These are phyloP conservation scores for Malassezia brasiliensis DNA, from an alignment of 1,284 basidiomycete species.

Conservation along the genomic window DNA sequence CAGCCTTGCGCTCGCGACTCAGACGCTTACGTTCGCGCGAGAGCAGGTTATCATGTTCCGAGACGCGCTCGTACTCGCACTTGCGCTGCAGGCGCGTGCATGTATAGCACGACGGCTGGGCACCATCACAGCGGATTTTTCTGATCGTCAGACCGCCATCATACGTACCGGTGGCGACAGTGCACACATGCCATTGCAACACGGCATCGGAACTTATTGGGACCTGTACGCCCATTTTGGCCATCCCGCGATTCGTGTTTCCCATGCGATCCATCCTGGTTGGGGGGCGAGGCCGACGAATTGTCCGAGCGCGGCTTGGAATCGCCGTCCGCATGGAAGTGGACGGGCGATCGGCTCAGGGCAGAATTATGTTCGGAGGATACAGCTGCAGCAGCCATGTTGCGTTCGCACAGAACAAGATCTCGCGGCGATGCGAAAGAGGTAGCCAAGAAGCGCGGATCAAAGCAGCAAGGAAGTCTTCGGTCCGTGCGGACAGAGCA, in stretches of 20 bases:
- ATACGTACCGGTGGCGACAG: conserved; percentile 33
- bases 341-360: not conserved
- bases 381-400: not conserved
- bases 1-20: conserved; percentile 27
- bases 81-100: conserved; percentile 31
- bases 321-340: not conserved
- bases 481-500: too few species aligned
- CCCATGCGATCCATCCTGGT: not conserved
- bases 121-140: conserved; percentile 40
- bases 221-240: not conserved
- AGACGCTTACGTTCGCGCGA: conserved; percentile 37
- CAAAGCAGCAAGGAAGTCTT: too few species aligned
- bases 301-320: not conserved
- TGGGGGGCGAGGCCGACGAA: not conserved
- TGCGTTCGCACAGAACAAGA: not conserved
- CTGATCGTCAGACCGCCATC: conserved; percentile 6
- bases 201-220: conserved; percentile 19
- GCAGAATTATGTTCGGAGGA: not conserved
- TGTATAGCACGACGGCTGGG: conserved; percentile 32
- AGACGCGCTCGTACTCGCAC: conserved; percentile 40
- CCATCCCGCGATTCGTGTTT: not conserved
- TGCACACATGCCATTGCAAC: conserved; percentile 38
- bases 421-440: too few species aligned
- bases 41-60: conserved; percentile 35
- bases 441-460: too few species aligned